Evolutionary conservation across 495 filamentous ascomycete genomes (phyloP).

Genomic region (Aspergillus bertholletiae): DNA sequence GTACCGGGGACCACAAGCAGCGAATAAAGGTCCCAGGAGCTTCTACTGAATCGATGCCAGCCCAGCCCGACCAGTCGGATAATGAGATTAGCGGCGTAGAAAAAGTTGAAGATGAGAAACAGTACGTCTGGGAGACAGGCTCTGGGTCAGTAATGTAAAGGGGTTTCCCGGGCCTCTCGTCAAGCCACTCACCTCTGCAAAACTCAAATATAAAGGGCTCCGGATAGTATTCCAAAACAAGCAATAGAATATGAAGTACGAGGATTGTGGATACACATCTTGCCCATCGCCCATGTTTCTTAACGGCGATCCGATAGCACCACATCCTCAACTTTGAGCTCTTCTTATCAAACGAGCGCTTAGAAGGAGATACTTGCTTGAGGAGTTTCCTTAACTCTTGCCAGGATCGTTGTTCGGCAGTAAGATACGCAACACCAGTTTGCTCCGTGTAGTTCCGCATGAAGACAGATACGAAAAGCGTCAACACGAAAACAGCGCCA

Average conservation of each 20-base stretch:
- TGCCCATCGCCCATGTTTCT: conserved; percentile 94
- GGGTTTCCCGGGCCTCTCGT: not conserved
- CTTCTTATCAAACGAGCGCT: conserved; percentile 70
- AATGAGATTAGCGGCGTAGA: conserved; percentile 81
- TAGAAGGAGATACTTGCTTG: conserved; percentile 89
- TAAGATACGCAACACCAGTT: conserved; percentile 94
- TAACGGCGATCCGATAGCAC: conserved; percentile 91
- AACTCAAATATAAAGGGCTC: conserved; percentile 63
- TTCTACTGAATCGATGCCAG: conserved; percentile 88
- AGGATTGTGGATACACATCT: conserved; percentile 72
- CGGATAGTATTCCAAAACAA: conserved; percentile 82
- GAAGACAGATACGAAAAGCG: conserved; percentile 97
- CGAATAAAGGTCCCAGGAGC: conserved; percentile 94
- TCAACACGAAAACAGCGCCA: conserved; percentile 95
- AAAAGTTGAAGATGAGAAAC: conserved; percentile 79
- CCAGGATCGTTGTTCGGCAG: conserved; percentile 95
- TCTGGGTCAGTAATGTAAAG: conserved; percentile 1
- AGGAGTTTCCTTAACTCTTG: conserved; percentile 91
- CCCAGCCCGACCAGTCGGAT: conserved; percentile 85
- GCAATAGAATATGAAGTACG: conserved; percentile 74
- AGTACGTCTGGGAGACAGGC: conserved; percentile 48
- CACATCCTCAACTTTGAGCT: conserved; percentile 77
- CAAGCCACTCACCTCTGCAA: conserved; percentile 46
- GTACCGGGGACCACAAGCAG: conserved; percentile 81
- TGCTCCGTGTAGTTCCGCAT: conserved; percentile 99